A percentile compares a stretch with the other conserved stretches of the same genome.
phyloP scores from a whole-genome alignment of 116 monocot species.

The Dioscorea cayenensis region DNA sequence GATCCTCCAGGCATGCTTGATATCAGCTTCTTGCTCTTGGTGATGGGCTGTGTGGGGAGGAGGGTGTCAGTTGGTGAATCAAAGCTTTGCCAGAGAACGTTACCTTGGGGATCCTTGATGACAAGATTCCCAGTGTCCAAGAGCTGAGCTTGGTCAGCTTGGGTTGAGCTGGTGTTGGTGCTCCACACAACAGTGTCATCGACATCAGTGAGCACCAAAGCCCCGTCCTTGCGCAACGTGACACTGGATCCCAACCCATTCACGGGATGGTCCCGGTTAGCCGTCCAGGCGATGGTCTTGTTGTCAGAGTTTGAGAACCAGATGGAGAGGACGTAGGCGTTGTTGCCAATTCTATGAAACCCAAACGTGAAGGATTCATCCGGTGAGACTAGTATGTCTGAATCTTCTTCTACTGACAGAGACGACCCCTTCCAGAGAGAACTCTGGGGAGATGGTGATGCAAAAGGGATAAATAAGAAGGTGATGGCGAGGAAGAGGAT shows the following conservation, averaged over 20 bases:
- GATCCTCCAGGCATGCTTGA: conserved; percentile 9
- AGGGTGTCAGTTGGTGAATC: conserved; percentile 60
- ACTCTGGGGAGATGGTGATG: not conserved
- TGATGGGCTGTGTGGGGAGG: conserved; percentile 46
- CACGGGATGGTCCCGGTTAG: conserved; percentile 51
- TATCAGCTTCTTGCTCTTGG: conserved; percentile 20
- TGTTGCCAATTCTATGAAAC: conserved; percentile 34
- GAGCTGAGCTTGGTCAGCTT: conserved; percentile 12
- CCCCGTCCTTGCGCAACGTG: conserved; percentile 16
- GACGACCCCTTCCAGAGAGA: conserved; percentile 5
- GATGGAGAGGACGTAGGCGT: conserved; percentile 45
- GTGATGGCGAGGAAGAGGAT: not conserved
- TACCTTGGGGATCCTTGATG: conserved; percentile 13
- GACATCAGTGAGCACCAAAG: conserved; percentile 22
- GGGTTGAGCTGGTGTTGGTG: conserved; percentile 15
- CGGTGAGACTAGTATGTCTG: conserved; percentile 19
- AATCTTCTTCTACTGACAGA: conserved; percentile 16
- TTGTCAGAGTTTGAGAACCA: conserved; percentile 37
- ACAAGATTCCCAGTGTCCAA: conserved; percentile 47
- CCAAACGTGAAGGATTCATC: conserved; percentile 37
- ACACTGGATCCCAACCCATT: conserved; percentile 32
- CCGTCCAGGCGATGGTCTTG: conserved; percentile 41
- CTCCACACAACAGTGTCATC: conserved; percentile 31
- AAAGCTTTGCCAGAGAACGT: conserved; percentile 61
- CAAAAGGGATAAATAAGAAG: not conserved